A percentile compares a stretch with the other conserved stretches of the same genome.
Conservation (phyloP, 495 filamentous ascomycete species). For the Aspergillus sparsus region DNA sequence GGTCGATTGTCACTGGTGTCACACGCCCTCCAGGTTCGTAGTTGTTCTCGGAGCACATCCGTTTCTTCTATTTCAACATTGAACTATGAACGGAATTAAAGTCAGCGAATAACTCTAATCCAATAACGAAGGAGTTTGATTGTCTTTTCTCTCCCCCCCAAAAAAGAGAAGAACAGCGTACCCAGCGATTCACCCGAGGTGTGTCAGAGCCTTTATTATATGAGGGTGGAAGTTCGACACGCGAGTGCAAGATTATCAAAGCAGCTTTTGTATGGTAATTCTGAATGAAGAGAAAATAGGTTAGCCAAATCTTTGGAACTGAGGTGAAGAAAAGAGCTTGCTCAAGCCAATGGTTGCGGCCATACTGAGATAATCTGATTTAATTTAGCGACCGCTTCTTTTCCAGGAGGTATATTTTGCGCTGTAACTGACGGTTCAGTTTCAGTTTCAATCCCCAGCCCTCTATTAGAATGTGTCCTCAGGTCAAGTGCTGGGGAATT, state of each 20-base stretch:
- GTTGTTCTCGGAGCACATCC: conserved; percentile 76
- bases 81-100: conserved; percentile 59
- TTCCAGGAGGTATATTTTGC: conserved; percentile 37
- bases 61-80: conserved; percentile 93
- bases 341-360: not conserved
- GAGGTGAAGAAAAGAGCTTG: conserved; percentile 1
- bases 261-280: conserved; percentile 91
- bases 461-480: conserved; percentile 42
- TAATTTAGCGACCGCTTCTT: conserved; percentile 70
- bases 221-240: conserved; percentile 67
- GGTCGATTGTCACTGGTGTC: conserved; percentile 77
- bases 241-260: conserved; percentile 77
- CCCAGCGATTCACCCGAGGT: conserved; percentile 87
- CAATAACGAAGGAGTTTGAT: too few relatives aligned
- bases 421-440: conserved; percentile 46
- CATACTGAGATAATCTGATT: conserved; percentile 88
- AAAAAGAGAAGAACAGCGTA: conserved; percentile 48
- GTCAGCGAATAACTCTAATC: conserved; percentile 15
- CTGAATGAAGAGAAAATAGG: conserved; percentile 44
- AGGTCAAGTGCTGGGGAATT: conserved; percentile 37
- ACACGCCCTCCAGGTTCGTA: conserved; percentile 74
- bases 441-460: conserved; percentile 44
- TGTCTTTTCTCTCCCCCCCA: too few relatives aligned
- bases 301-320: conserved; percentile 10
- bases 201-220: conserved; percentile 57